A percentile compares a stretch with the other conserved stretches of the same genome.
These are phyloP conservation scores for Melastoma candidum DNA, from an alignment of 441 rosid genomes.

Conservation along the genomic window DNA sequence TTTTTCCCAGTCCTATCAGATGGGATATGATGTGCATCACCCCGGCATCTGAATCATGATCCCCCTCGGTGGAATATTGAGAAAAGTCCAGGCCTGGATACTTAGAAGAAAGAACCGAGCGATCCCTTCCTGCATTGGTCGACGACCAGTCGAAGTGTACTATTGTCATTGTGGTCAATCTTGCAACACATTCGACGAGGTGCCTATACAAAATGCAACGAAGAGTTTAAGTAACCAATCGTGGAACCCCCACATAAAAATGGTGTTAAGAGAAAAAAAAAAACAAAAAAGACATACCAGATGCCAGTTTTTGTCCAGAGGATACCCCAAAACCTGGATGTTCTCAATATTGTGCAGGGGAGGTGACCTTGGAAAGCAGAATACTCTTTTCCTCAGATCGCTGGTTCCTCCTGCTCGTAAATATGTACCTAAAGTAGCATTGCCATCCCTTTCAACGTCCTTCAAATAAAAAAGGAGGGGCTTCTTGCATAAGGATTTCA, in stretches of 20 bases:
- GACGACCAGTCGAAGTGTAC: conserved; percentile 19
- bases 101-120: no score
- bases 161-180: conserved; percentile 36
- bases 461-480: conserved; percentile 51
- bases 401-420: conserved; percentile 34
- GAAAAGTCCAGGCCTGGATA: no score
- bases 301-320: conserved; percentile 61
- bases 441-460: conserved; percentile 37
- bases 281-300: conserved; percentile 34
- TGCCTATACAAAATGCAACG: conserved; percentile 27
- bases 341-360: conserved; percentile 28
- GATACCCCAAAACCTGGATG: conserved; percentile 49
- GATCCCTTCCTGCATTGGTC: no score
- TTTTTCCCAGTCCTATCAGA: no score
- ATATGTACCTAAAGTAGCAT: conserved; percentile 48
- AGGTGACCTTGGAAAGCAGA: conserved; percentile 37
- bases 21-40: no score
- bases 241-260: no score
- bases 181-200: conserved; percentile 76
- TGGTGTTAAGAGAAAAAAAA: not conserved
- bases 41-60: no score
- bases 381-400: conserved; percentile 56
- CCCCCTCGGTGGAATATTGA: no score
- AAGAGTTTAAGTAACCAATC: conserved; percentile 3
- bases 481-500: conserved; percentile 46